A percentile compares a stretch with the other conserved stretches of the same genome.
Conservation (phyloP, 1,139 yeast genomes). For the Blastobotrys aristatus region DNA sequence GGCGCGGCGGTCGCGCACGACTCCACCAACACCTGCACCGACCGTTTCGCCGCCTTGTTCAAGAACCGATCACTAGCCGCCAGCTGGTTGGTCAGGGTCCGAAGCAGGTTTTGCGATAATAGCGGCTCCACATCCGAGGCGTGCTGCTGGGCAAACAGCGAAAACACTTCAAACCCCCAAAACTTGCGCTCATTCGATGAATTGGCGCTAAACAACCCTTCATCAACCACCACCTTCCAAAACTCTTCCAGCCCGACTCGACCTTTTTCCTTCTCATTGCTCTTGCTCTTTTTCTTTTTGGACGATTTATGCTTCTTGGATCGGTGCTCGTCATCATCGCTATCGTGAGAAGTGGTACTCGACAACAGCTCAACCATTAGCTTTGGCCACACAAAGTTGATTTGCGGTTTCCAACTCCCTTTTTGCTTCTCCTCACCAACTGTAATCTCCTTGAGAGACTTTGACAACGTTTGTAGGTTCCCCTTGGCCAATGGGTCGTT, state of each 20-base stretch:
- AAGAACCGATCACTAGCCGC: slow-evolving; percentile 61
- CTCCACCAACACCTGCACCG: background rate
- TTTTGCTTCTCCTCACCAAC: slow-evolving; percentile 33
- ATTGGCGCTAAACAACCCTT: slow-evolving; percentile 66
- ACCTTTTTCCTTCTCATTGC: slow-evolving; percentile 26
- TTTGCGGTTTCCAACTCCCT: slow-evolving; percentile 60
- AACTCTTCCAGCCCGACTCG: slow-evolving; percentile 51
- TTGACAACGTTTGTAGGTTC: slow-evolving; percentile 55
- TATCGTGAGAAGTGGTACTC: slow-evolving; percentile 19
- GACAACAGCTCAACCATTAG: slow-evolving; percentile 44
- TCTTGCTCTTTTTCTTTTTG: slow-evolving; percentile 29
- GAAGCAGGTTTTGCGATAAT: slow-evolving; percentile 65
- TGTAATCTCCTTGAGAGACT: slow-evolving; percentile 60
- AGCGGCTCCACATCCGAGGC: slow-evolving; percentile 38
- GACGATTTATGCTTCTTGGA: slow-evolving; percentile 24
- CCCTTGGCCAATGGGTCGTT: slow-evolving; percentile 70
- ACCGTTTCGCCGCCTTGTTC: slow-evolving; percentile 56
- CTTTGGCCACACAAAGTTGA: slow-evolving; percentile 83
- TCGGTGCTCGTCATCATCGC: slow-evolving; percentile 15
- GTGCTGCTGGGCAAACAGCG: slow-evolving; percentile 40
- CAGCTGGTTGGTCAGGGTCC: slow-evolving; percentile 74
- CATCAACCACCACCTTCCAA: slow-evolving; percentile 78
- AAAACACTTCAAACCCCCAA: slow-evolving; percentile 77
- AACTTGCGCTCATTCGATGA: slow-evolving; percentile 83
- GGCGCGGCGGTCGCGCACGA: slow-evolving; percentile 31